A percentile compares a stretch with the other conserved stretches of the same genome.
phyloP scores from a whole-genome alignment of 2,329 filamentous ascomycete genomes.

The Leptographium lundbergii region DNA sequence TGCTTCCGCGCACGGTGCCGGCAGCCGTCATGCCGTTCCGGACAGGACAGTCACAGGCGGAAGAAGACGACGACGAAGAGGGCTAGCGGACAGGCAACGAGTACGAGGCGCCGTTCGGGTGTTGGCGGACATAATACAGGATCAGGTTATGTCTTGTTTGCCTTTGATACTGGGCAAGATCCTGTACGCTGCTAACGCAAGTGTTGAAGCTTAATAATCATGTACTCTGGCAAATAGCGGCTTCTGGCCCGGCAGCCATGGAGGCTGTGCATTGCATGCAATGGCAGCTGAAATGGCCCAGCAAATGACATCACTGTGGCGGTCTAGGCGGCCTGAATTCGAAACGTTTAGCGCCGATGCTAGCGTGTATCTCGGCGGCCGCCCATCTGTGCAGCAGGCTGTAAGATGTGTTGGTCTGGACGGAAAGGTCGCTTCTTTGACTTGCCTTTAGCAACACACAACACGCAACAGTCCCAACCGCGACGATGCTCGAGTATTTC shows the following conservation, averaged over 20 bases:
- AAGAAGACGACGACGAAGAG: constrained; percentile 13
- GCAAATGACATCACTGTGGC: constrained; percentile 6
- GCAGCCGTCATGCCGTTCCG: constrained; percentile 12
- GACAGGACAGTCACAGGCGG: constrained; percentile 12
- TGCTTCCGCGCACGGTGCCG: constrained; percentile 6
- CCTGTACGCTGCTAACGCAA: no score
- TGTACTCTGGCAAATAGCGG: background rate
- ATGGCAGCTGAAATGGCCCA: background rate
- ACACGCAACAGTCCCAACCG: background rate
- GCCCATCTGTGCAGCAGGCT: background rate
- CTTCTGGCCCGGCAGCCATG: background rate
- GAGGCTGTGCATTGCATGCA: background rate
- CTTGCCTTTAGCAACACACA: background rate
- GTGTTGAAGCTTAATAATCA: no score
- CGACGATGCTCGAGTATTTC: constrained; percentile 49
- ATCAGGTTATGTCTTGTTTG: no score
- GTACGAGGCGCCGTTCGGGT: no score
- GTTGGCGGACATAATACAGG: background rate
- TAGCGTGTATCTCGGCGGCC: constrained; percentile 1
- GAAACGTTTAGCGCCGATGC: background rate
- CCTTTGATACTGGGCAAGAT: no score
- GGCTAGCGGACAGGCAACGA: constrained; percentile 11
- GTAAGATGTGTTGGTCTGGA: no score
- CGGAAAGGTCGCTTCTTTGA: no score
- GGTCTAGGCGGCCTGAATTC: background rate